Evolutionary conservation across 2,329 filamentous ascomycete species (phyloP).

Genomic region (Aspergillus quadrilineatus): DNA sequence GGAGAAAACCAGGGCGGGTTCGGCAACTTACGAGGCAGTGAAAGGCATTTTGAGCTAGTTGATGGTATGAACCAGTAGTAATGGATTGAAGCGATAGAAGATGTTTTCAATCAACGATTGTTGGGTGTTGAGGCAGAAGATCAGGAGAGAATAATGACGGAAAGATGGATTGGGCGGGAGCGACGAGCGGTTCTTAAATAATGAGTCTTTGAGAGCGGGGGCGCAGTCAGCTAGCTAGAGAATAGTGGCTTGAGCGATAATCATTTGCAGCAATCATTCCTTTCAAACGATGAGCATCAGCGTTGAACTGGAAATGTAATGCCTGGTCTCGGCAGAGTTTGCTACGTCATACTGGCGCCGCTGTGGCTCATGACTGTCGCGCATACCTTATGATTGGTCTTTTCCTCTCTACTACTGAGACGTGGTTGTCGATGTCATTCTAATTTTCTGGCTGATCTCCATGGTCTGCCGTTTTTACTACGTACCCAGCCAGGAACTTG

Average conservation of each 20-base stretch:
- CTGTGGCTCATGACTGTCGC: constrained; percentile 17
- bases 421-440: constrained; percentile 3
- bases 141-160: background rate
- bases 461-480: background rate
- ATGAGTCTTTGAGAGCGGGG: constrained; percentile 5
- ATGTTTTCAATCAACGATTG: background rate
- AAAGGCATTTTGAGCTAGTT: constrained; percentile 45
- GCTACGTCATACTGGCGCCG: constrained; percentile 20
- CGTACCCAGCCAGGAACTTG: background rate
- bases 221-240: background rate
- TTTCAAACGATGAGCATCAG: background rate
- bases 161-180: background rate
- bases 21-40: constrained; percentile 49
- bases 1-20: background rate
- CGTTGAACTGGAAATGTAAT: constrained; percentile 7
- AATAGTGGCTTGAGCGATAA: constrained; percentile 3
- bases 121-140: background rate
- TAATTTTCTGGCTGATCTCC: background rate
- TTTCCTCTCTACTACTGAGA: background rate
- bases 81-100: background rate
- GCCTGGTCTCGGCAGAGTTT: background rate
- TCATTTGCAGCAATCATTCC: constrained; percentile 5
- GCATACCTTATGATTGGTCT: background rate
- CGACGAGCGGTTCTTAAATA: constrained; percentile 10
- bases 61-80: constrained; percentile 14